Evolutionary conservation across 2,329 filamentous ascomycete genomes (phyloP).

Genomic region (Diaporthe velutina): DNA sequence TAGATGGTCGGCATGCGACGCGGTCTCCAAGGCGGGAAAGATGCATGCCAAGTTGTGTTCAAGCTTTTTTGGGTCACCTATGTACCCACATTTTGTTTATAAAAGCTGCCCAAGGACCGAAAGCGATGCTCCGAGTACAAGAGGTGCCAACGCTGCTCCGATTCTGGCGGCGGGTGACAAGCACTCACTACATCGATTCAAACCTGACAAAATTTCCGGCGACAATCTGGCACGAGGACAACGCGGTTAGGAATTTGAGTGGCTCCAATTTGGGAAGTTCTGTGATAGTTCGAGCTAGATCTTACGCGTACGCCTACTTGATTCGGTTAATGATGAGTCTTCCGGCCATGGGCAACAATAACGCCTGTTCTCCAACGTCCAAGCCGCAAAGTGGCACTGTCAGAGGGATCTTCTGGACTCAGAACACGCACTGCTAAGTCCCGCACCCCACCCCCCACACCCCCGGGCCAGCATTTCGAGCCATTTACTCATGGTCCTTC

Average conservation of each 20-base stretch:
- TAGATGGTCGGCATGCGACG: neutral
- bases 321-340: neutral
- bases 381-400: neutral
- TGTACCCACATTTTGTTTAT: neutral
- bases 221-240: neutral
- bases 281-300: neutral
- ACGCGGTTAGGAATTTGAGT: no score
- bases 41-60: constrained; percentile 5
- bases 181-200: neutral
- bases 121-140: neutral
- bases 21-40: neutral
- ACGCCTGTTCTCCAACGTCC: neutral
- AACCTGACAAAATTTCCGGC: neutral
- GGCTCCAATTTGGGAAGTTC: neutral
- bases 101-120: neutral
- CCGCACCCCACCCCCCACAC: no score
- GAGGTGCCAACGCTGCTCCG: neutral
- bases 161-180: neutral
- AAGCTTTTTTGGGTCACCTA: neutral
- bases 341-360: neutral
- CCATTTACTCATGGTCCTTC: neutral
- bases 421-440: no score
- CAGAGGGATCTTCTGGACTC: neutral
- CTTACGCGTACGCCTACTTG: neutral
- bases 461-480: neutral